phyloP scores from a whole-genome alignment of 108 stramenopile genomes.

The Nitzschia sp. region DNA sequence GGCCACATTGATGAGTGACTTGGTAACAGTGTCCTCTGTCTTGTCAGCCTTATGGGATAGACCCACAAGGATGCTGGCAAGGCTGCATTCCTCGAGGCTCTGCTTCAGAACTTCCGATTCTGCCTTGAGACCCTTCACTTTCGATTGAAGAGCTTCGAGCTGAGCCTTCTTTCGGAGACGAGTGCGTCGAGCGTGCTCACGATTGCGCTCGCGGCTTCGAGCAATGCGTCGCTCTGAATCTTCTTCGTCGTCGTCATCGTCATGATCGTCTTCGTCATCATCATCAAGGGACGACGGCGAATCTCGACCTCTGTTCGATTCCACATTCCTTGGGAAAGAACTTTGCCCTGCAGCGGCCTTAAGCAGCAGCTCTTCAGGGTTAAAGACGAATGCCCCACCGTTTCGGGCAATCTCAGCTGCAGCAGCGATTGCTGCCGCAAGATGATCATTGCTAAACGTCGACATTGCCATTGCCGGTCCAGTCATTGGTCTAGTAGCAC shows the following conservation, averaged over 20 bases:
- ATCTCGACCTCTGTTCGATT: background rate
- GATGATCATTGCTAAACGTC: conserved; percentile 3
- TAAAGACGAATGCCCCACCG: conserved; percentile 12
- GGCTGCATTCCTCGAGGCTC: conserved; percentile 79
- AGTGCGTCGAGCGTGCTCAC: conserved; percentile 90
- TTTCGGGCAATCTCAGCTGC: conserved; percentile 30
- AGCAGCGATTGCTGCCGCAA: conserved; percentile 30
- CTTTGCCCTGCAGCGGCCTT: background rate
- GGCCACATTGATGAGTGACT: conserved; percentile 5
- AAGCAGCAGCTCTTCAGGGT: background rate
- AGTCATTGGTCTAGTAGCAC: background rate
- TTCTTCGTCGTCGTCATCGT: conserved; percentile 29
- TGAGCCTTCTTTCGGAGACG: conserved; percentile 90
- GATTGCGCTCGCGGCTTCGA: conserved; percentile 88
- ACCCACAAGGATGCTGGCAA: conserved; percentile 82
- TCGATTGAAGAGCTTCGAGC: conserved; percentile 71
- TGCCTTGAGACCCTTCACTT: conserved; percentile 69
- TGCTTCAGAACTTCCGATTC: conserved; percentile 72
- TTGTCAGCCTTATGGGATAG: conserved; percentile 38
- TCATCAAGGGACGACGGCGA: background rate
- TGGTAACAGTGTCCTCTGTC: conserved; percentile 18
- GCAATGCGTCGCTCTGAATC: conserved; percentile 53
- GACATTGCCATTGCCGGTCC: background rate
- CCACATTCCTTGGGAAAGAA: background rate
- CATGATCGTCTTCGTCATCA: conserved; percentile 4